Evolutionary conservation across 2,329 filamentous ascomycete genomes (phyloP).

Genomic region (Lachnum nothofagi): DNA sequence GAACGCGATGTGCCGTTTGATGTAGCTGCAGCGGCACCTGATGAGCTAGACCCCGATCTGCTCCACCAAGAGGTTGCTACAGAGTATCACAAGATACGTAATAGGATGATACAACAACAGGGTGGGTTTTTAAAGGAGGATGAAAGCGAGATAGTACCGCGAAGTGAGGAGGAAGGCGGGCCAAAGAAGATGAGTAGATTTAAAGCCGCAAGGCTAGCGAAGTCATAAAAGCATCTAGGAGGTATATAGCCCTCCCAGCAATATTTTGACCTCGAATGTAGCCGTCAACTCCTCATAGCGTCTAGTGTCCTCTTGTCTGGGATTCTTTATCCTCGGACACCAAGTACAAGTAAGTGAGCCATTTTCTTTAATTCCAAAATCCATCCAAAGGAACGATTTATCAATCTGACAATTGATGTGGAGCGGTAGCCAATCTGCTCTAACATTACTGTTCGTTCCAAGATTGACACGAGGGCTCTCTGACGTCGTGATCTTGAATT

Average conservation of each 20-base stretch:
- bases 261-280: too few species aligned
- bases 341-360: neutral
- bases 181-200: slow-evolving; percentile 65
- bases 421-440: slow-evolving; percentile 51
- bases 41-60: slow-evolving; percentile 67
- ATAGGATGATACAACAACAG: slow-evolving; percentile 74
- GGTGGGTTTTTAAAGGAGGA: slow-evolving; percentile 75
- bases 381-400: slow-evolving; percentile 37
- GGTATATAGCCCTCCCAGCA: too few species aligned
- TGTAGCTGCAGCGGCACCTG: slow-evolving; percentile 41
- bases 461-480: slow-evolving; percentile 56
- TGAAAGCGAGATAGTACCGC: slow-evolving; percentile 56
- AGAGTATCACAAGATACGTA: slow-evolving; percentile 79
- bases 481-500: slow-evolving; percentile 45
- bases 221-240: slow-evolving; percentile 44
- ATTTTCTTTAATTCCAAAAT: neutral
- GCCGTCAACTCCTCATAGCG: too few species aligned
- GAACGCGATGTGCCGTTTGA: slow-evolving; percentile 44
- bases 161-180: slow-evolving; percentile 60
- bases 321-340: too few species aligned
- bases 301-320: too few species aligned
- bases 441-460: slow-evolving; percentile 54
- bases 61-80: slow-evolving; percentile 72
- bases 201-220: slow-evolving; percentile 62
- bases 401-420: slow-evolving; percentile 46